Evolutionary conservation across 345 rosid species (phyloP), one percentile per base, ranked within the genome.

Genomic region (Salix arbutifolia): DNA sequence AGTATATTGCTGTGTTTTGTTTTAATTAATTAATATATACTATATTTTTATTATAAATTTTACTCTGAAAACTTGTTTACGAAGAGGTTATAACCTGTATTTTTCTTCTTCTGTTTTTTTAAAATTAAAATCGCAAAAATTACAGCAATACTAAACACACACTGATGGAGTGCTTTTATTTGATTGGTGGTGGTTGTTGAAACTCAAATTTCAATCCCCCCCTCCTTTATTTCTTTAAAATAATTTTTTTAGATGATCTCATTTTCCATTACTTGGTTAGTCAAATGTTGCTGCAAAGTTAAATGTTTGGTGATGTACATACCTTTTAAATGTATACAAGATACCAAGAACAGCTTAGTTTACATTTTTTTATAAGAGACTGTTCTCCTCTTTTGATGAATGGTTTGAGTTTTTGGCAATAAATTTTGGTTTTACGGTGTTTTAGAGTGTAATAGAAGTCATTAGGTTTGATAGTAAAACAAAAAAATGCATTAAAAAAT

Each of bases 281-380:
- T 85, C 87, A 82, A 82, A 69, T 28, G 30, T 77, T 80, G 16
- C 77, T 77, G 85, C 85, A 1, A 33, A 67, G 19, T 30, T 9
- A n/a, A 71, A 18, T 38, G 62, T 58, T 58, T 3, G 25, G 11
- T 58, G 62, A n/a, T 19, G 33, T 69, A 61, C 67, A 19, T 10
- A 69, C 60, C 75, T 40, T 74, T 67, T 64, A 28, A 30, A 75
- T 44, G n/a, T 4, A 31, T 42, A 52, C 10, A 9, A n/a, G 62
- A 58, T 58, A 58, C 62, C 62, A 10, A 9, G 62, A 58, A 58
- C 62, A 26, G 1, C 28, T 23, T 3, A 26, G 6, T 33, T 33
- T 33, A 33, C 35, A 33, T 31, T 14, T 44, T 21, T 53, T 9
- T 1, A 10, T 23, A 58, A 10, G 16, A 58, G 62, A 58, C 9